Percentiles rank a stretch among this genome's conserved stretches.
Evolutionary conservation across 2,329 filamentous ascomycete genomes (phyloP).

Genomic region (Epichloe sibirici): DNA sequence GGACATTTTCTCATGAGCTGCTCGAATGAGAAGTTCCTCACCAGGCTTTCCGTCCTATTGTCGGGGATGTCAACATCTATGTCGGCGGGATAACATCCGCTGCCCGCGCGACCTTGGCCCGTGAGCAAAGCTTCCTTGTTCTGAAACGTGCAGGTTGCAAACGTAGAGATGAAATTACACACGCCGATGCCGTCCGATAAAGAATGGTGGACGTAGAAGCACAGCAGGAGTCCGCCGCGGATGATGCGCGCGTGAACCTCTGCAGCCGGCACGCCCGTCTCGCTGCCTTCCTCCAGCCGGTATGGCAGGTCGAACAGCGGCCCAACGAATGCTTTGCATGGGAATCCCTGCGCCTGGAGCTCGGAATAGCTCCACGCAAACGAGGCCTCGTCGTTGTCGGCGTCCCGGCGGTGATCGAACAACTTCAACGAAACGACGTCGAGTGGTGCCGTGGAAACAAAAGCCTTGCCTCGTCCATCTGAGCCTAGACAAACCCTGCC

Average conservation of each 20-base stretch:
- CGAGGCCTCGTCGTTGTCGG: background rate
- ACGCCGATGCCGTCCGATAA: constrained; percentile 30
- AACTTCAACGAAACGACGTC: constrained; percentile 13
- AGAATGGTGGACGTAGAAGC: constrained; percentile 29
- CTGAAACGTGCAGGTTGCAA: constrained; percentile 19
- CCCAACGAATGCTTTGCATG: constrained; percentile 18
- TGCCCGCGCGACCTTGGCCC: background rate
- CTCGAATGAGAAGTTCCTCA: constrained; percentile 11
- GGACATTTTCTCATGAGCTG: constrained; percentile 20
- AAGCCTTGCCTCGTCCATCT: constrained; percentile 8
- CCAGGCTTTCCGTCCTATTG: constrained; percentile 13
- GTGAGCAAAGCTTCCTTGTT: background rate
- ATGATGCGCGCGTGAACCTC: constrained; percentile 27
- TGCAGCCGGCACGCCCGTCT: constrained; percentile 21
- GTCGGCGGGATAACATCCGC: constrained; percentile 1
- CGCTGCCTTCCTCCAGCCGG: constrained; percentile 4
- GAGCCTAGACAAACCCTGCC: constrained; percentile 14
- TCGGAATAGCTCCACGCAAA: constrained; percentile 16
- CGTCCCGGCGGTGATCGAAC: constrained; percentile 3
- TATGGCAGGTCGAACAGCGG: constrained; percentile 10
- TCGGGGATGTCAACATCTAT: constrained; percentile 6
- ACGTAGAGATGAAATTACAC: constrained; percentile 24
- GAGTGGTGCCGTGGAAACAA: constrained; percentile 8
- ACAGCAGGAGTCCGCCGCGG: constrained; percentile 24
- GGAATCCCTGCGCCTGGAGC: constrained; percentile 16